Evolutionary conservation across 2,329 filamentous ascomycete genomes (phyloP), one percentile per base, ranked within the genome.

Genomic region (Trichoderma hamatum): DNA sequence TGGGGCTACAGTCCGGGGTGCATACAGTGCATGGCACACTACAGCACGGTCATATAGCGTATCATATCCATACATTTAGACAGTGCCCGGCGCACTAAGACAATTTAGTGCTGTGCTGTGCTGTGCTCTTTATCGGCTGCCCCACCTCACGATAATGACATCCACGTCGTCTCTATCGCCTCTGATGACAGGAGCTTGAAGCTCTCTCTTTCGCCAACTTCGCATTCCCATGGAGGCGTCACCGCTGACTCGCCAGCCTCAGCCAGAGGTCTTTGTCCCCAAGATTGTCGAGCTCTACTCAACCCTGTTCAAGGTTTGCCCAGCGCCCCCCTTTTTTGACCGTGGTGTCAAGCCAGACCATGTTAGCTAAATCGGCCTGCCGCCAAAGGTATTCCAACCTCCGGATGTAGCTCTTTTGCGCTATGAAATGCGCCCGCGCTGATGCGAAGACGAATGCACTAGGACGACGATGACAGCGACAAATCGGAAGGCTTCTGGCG

Each of bases 261-360:
- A 93, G 76, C 96, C 95, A 67, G 92, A 96, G 80, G 88, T 91
- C 51, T 97, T 99, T 79, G 92, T 96, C 81, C 95, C 92, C 67
- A 99, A 99, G 83, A 92, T 99, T 73, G 91, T 97, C 70, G 87
- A 92, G 79, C 88, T 98, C 63, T 99, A 99, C 81, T 89, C 94
- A 76, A 86, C 88, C 72, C 84, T 98, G 24, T 95, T 98, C 84
- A 89, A 89, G 87, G 89, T 90, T 81, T 71, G 76, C 64, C 59
- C 52, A 69, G 58, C 43, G 67, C 56, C 51, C 70, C 65, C 39
- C 39, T 43, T 43, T 39, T 36, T 34, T 51, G 51, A n/a, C 30
- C 49, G 54, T 16, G 10, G 39, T 51, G 34, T 61, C 58, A 72
- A 72, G 59, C 52, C 72, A 73, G 32, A 49, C 49, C 58, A 65